A percentile compares a stretch with the other conserved stretches of the same genome.
Evolutionary conservation across 108 stramenopile genomes (phyloP).

Genomic region (Skeletonema potamos): DNA sequence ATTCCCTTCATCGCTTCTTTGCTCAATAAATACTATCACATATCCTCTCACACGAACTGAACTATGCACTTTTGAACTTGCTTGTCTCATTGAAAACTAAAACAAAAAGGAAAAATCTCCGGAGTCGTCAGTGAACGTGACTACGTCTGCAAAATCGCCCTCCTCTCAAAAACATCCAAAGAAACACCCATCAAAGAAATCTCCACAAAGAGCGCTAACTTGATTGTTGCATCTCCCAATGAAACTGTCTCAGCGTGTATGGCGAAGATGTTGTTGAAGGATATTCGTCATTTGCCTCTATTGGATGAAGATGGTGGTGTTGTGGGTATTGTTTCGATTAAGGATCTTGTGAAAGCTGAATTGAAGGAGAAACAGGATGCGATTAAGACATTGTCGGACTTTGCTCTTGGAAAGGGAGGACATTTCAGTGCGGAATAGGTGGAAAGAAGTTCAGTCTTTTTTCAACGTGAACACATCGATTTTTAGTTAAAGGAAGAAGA

Average conservation of each 20-base stretch:
- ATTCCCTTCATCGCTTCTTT: no score
- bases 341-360: slow-evolving; percentile 53
- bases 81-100: background rate
- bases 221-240: slow-evolving; percentile 55
- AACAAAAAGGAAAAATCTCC: slow-evolving; percentile 46
- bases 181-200: slow-evolving; percentile 65
- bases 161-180: slow-evolving; percentile 60
- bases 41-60: background rate
- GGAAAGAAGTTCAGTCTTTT: background rate
- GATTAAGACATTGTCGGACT: slow-evolving; percentile 43
- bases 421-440: slow-evolving; percentile 49
- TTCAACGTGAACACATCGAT: background rate
- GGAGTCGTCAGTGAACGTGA: slow-evolving; percentile 71
- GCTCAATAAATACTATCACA: no score
- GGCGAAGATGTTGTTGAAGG: slow-evolving; percentile 73
- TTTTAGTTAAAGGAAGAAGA: background rate
- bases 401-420: slow-evolving; percentile 56
- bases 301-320: slow-evolving; percentile 53
- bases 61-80: background rate
- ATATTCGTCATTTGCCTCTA: slow-evolving; percentile 70
- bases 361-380: slow-evolving; percentile 48
- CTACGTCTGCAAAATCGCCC: slow-evolving; percentile 71
- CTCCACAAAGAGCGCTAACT: slow-evolving; percentile 58
- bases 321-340: slow-evolving; percentile 50
- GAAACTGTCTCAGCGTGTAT: slow-evolving; percentile 64